Evolutionary conservation across 306 rosid genomes (phyloP).

Genomic region (Elaeagnus macrophylla): DNA sequence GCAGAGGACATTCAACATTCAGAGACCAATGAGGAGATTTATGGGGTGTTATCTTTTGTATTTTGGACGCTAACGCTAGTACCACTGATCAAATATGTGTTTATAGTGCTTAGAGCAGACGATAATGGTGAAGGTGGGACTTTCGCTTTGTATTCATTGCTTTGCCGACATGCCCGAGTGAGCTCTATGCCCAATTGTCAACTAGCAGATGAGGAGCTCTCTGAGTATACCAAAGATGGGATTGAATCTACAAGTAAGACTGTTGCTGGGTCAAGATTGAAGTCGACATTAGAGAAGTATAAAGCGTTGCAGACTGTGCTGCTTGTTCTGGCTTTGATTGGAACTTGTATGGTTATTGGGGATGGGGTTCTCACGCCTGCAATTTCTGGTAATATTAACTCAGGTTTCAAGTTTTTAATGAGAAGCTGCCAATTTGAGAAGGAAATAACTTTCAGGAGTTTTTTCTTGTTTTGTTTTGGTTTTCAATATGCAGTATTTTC

Average conservation of each 20-base stretch:
- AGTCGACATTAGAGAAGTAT: slow-evolving; percentile 70
- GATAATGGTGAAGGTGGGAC: slow-evolving; percentile 99
- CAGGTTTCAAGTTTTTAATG: slow-evolving; percentile 3
- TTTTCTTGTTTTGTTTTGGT: slow-evolving; percentile 13
- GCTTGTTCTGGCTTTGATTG: slow-evolving; percentile 82
- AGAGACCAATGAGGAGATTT: slow-evolving; percentile 88
- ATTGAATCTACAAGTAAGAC: slow-evolving; percentile 24
- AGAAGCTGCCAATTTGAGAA: slow-evolving; percentile 11
- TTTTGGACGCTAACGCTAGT: slow-evolving; percentile 90
- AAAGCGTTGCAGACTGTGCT: slow-evolving; percentile 58
- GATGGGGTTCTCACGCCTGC: slow-evolving; percentile 99
- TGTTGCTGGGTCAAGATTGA: slow-evolving; percentile 48
- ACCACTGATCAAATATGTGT: slow-evolving; percentile 77
- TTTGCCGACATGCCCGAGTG: slow-evolving; percentile 78
- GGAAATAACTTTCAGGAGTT: slow-evolving; percentile 9
- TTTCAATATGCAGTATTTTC: slow-evolving; percentile 59
- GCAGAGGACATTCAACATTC: slow-evolving; percentile 88
- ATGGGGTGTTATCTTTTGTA: slow-evolving; percentile 78
- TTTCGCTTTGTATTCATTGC: slow-evolving; percentile 78
- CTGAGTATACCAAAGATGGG: slow-evolving; percentile 69
- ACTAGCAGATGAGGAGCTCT: slow-evolving; percentile 75
- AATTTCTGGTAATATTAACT: slow-evolving; percentile 56
- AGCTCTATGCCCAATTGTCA: slow-evolving; percentile 87
- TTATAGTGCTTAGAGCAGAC: slow-evolving; percentile 89
- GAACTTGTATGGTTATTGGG: slow-evolving; percentile 97